Base-by-base conservation (phyloP, 1,284 basidiomycete species). In the Trametes versicolor region DNA sequence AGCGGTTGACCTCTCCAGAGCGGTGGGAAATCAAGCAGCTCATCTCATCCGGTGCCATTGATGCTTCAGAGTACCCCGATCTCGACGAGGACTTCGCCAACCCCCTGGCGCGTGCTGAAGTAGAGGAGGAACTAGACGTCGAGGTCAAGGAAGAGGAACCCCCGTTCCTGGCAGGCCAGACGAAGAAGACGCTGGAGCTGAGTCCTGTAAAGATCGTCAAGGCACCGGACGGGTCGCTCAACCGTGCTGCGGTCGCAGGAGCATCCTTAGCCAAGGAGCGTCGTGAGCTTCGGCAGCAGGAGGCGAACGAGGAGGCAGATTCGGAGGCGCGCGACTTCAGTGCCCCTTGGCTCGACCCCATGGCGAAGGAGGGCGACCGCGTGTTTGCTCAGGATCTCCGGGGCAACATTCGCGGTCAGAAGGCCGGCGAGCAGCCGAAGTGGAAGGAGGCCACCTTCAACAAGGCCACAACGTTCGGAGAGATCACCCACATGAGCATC, bases 21-120 rank as follows among this genome's bases (percentile, higher is more conserved):
- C 89, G 98, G 25, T 99, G 97, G 95, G 98, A 99, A 81, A 95
- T 99, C 78, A 98, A 99, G 78, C 98, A 99, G 78, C 88, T 99
- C 64, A 98, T 99, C 67, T 95, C 98, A 0, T 98, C 96, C 47
- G 98, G 98, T 53, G 94, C 91, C 6, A 88, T 98, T 52, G 91
- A 92, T 71, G 93, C 97, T 8, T 92, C 95, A 13, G 98, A 99
- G 79, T 99, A 98, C 75, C 97, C 97, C 3, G 96, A 99, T 65
- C 83, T 99, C 34, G 94, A 98, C 71, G 97, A 99, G 71, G 96
- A 98, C 72, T 90, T 95, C 73, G 85, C 81, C 65, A 90, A 92
- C 70, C 88, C 93, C 1, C 85, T 87, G 73, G 89, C 85, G n/a
- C 89, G 90, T 58, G 91, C 90, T 4, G 96, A 97, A 74, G 89